These are phyloP conservation scores for Trichodelitschia bisporula DNA, from an alignment of 495 filamentous ascomycete genomes.

Conservation along the genomic window DNA sequence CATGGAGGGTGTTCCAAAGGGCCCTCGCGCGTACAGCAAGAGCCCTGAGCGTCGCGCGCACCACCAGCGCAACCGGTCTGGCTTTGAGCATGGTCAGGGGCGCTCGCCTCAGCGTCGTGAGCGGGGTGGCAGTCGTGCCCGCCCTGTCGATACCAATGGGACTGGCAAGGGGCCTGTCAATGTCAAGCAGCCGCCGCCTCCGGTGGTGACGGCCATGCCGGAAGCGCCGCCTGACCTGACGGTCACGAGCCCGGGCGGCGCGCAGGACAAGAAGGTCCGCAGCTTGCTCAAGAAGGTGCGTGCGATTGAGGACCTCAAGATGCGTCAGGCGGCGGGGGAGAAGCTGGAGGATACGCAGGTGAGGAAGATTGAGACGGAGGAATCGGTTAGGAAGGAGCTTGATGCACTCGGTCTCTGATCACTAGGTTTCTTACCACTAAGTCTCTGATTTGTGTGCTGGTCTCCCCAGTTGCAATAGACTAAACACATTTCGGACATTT, in stretches of 20 bases:
- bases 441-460: too few relatives aligned
- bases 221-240: conserved; percentile 12
- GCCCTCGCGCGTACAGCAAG: too few relatives aligned
- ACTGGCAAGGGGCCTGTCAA: too few relatives aligned
- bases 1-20: conserved; percentile 74
- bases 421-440: too few relatives aligned
- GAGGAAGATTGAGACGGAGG: conserved; percentile 90
- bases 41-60: too few relatives aligned
- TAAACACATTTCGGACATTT: too few relatives aligned
- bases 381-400: conserved; percentile 56
- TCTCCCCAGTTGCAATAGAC: too few relatives aligned
- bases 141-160: too few relatives aligned
- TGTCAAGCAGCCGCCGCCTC: neutral
- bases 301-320: conserved; percentile 92
- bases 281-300: conserved; percentile 88
- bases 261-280: conserved; percentile 70
- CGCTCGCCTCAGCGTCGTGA: too few relatives aligned
- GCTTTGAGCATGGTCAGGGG: too few relatives aligned
- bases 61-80: too few relatives aligned
- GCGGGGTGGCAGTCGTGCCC: too few relatives aligned
- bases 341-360: conserved; percentile 95
- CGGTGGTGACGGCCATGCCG: neutral
- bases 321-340: conserved; percentile 79
- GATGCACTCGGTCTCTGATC: conserved; percentile 38
- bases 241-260: conserved; percentile 14